phyloP scores from a whole-genome alignment of 768 basidiomycete genomes.

The Lactifluus volemus region DNA sequence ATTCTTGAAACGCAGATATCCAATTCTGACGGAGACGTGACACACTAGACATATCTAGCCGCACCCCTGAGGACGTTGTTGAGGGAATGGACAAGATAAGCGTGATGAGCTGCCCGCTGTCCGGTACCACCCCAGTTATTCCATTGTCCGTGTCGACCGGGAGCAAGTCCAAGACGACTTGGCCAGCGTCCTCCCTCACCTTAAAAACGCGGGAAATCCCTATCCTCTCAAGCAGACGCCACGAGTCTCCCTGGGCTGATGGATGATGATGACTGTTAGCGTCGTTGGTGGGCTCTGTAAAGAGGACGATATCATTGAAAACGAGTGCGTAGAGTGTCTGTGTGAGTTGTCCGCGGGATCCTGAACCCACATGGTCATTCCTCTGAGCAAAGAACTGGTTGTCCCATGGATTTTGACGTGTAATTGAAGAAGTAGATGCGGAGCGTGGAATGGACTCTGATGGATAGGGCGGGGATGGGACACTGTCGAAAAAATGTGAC shows the following conservation, averaged over 20 bases:
- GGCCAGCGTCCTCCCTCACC: slow-evolving; percentile 31
- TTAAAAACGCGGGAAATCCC: slow-evolving; percentile 43
- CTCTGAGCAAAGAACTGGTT: neutral
- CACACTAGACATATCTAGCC: slow-evolving; percentile 25
- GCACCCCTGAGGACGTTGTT: slow-evolving; percentile 23
- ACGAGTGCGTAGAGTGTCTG: slow-evolving; percentile 31
- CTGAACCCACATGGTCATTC: neutral
- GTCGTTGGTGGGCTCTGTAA: slow-evolving; percentile 34
- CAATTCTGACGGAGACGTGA: slow-evolving; percentile 31
- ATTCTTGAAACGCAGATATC: slow-evolving; percentile 46
- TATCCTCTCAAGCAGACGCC: slow-evolving; percentile 38
- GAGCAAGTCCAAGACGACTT: slow-evolving; percentile 41
- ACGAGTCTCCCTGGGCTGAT: slow-evolving; percentile 23
- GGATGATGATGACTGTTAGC: slow-evolving; percentile 18
- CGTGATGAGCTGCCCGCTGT: slow-evolving; percentile 27
- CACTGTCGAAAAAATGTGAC: slow-evolving; percentile 7
- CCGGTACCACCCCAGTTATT: slow-evolving; percentile 30
- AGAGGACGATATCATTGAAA: slow-evolving; percentile 63
- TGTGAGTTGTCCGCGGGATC: neutral
- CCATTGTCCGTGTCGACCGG: slow-evolving; percentile 36
- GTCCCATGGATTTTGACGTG: slow-evolving; percentile 5
- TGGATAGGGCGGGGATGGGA: neutral
- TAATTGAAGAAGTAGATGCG: slow-evolving; percentile 1
- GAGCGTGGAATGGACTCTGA: neutral
- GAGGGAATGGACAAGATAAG: slow-evolving; percentile 29